Percentiles rank a stretch among this genome's conserved stretches.
These are phyloP conservation scores for Erysimum cheiranthoides DNA, from an alignment of 345 rosid species.

Conservation along the genomic window DNA sequence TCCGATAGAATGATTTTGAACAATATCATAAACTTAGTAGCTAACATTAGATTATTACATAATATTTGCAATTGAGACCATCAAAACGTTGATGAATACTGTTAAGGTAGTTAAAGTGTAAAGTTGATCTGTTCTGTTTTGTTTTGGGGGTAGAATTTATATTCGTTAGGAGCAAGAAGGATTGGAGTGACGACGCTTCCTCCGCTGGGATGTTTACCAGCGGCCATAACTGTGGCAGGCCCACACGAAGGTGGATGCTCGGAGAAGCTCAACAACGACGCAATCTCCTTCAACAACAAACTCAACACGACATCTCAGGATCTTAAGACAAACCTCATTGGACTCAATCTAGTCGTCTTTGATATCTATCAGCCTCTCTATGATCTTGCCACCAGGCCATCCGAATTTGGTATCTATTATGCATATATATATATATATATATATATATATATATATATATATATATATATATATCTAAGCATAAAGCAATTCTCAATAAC, in stretches of 20 bases:
- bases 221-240: conserved; percentile 75
- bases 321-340: conserved; percentile 55
- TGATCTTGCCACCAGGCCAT: conserved; percentile 68
- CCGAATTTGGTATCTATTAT: conserved; percentile 71
- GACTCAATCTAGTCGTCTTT: conserved; percentile 69
- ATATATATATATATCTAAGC: not conserved
- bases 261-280: conserved; percentile 57
- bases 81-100: too few species aligned
- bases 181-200: conserved; percentile 92
- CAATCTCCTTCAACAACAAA: conserved; percentile 74
- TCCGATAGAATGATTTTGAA: not conserved
- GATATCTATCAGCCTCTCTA: conserved; percentile 84
- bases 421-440: too few species aligned
- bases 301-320: conserved; percentile 69
- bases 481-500: not conserved
- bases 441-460: too few species aligned
- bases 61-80: too few species aligned
- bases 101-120: not conserved
- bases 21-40: not conserved
- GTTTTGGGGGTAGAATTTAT: conserved; percentile 50
- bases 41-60: too few species aligned
- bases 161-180: conserved; percentile 77
- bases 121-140: not conserved
- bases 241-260: conserved; percentile 72
- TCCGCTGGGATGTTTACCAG: conserved; percentile 88